These are phyloP conservation scores for Stentor roeselii DNA, from an alignment of 73 alveolate genomes.

Conservation along the genomic window DNA sequence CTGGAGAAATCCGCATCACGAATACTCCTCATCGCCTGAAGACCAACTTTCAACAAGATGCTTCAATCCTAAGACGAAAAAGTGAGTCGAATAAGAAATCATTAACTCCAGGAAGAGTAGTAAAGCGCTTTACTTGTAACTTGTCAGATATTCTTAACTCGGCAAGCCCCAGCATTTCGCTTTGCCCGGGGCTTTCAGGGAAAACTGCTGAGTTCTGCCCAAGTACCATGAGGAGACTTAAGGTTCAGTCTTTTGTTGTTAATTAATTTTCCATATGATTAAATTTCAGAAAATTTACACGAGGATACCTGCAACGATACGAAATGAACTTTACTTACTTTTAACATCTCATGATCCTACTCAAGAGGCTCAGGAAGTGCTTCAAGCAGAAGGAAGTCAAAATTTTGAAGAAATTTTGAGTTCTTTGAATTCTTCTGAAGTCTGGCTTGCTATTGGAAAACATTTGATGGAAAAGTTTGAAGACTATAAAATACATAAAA, in stretches of 20 bases:
- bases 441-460: neutral
- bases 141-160: neutral
- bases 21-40: neutral
- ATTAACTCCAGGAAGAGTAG: neutral
- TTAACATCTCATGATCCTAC: no score
- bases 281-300: no score
- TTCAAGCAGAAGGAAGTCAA: no score
- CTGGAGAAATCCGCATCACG: no score
- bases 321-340: no score
- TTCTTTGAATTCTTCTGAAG: no score
- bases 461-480: neutral
- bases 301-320: no score
- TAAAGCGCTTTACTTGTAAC: neutral
- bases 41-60: neutral
- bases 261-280: no score
- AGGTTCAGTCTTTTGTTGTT: no score
- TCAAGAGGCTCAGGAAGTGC: no score
- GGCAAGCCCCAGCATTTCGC: no score
- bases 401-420: no score
- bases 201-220: neutral
- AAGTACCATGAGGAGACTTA: neutral
- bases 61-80: neutral
- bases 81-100: neutral
- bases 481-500: neutral
- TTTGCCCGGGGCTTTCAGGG: neutral